Base-by-base conservation (phyloP, 192 early-diverging fungal species). In the Allomyces macrogynus region DNA sequence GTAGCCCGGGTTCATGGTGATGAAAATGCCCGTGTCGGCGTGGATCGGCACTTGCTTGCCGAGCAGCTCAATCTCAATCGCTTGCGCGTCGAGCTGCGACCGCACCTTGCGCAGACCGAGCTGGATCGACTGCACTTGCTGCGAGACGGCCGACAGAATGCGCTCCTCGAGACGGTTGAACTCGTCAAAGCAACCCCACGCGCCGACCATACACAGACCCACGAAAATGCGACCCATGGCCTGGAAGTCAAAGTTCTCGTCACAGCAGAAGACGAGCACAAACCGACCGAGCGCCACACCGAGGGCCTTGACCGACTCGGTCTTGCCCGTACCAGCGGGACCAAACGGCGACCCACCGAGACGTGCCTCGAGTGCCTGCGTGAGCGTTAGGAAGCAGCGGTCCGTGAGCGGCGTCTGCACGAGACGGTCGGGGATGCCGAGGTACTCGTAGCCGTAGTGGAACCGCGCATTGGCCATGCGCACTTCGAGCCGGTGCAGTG, bases 161-260 rank as follows among this genome's bases (percentile, higher is more conserved):
- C 93, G 80, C 78, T 99, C 97, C 71, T 95, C 93, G 62, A 99
- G 75, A 62, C 97, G 88, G 75, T 99, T 99, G 77, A 99, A 99
- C 78, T 99, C 95, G 76, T 98, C 95, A 73, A 97, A 99, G 77
- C 93, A 94, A 65, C 97, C 95, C 95, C 94, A 98, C 0, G 95
- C 97, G 54, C 97, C 97, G 16, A 99, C 97, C 73, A 93, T 92
- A 73, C 88, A 96, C 67, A 99, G 81, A 65, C 97, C 97, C 67
- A 98, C 86, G 73, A 99, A 99, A 67, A 99, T 99, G 70, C 97
- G 90, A 60, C 97, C 97, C 93, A 99, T 97, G 26, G 97, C 94
- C 72, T 97, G 93, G 81, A 98, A 99, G 76, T 99, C 97, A 80
- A 99, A 99, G 69, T 89, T 96, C 78, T 99, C 97, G 70, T 99